phyloP scores from a whole-genome alignment of 306 rosid species.

The Vigna mungo region DNA sequence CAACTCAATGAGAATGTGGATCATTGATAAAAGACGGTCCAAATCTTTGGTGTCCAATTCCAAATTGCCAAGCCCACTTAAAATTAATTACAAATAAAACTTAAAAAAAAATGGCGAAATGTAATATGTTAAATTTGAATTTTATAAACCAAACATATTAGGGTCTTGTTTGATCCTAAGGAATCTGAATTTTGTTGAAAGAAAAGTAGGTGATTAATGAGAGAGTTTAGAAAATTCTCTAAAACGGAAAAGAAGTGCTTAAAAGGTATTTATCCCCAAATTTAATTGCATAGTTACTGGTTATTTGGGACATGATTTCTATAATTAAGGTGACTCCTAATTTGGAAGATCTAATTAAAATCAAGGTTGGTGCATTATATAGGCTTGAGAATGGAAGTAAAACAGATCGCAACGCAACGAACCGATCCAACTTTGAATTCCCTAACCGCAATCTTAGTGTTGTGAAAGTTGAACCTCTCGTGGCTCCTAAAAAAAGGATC shows the following conservation, averaged over 20 bases:
- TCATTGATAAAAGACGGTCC: neutral
- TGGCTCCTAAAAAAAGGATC: slow-evolving; percentile 76
- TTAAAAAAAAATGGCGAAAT: too few species aligned
- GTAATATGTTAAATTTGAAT: too few species aligned
- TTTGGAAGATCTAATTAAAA: slow-evolving; percentile 30
- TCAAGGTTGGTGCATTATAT: slow-evolving; percentile 42
- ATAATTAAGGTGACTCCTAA: slow-evolving; percentile 41
- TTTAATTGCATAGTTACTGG: neutral
- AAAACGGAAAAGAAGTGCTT: neutral
- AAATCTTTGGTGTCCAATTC: neutral
- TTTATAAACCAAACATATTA: too few species aligned
- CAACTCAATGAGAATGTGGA: neutral
- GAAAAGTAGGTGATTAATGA: neutral
- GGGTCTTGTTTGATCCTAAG: too few species aligned
- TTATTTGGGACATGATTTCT: neutral
- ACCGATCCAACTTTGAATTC: slow-evolving; percentile 51
- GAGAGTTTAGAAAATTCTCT: neutral
- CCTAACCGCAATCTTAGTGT: slow-evolving; percentile 50
- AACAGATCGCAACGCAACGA: slow-evolving; percentile 12
- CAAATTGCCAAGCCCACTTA: neutral
- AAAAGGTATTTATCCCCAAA: neutral
- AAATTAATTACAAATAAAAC: neutral
- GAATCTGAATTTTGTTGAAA: neutral
- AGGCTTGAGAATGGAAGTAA: slow-evolving; percentile 33
- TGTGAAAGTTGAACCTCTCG: slow-evolving; percentile 57